Evolutionary conservation across 257 asterid species (phyloP), one percentile per base, ranked within the genome.

Genomic region (Capsicum baccatum): DNA sequence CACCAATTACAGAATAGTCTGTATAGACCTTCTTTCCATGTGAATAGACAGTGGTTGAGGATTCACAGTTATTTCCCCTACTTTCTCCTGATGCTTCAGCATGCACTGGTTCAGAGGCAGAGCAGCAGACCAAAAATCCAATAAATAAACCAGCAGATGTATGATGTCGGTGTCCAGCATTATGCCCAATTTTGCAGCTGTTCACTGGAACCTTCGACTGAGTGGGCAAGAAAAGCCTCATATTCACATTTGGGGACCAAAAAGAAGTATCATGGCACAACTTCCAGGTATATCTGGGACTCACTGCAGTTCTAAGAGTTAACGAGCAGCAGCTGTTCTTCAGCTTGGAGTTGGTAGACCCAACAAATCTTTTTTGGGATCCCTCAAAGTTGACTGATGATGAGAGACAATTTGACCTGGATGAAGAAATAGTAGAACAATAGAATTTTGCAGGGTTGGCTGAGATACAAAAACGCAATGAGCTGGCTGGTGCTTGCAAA

Each of bases 1-100:
- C 44, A 95, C 99, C 95, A 83, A 88, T 92, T 83, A 96, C 94
- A 70, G 94, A 90, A 88, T 92, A 96, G 92, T 93, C 91, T 3
- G 91, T 90, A 84, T 88, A 86, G 78, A 91, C 90, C 87, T 90
- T 91, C 90, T 96, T 96, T 85, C 91, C 92, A 58, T 88, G 92
- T 42, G 97, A 87, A 84, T 12, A 83, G 57, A 82, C 84, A 56
- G 87, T 82, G n/a, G 88, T 55, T 35, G 89, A 86, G 85, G 84
- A 82, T 21, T 82, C 86, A 64, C 83, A 59, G 82, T 68, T 85
- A 44, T 74, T 74, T 84, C 84, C 89, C 78, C 84, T 89, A 62
- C 85, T 88, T 86, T 80, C 88, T 71, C 88, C 88, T 13, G 85
- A 85, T 13, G 92, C 87, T 67, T 94, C 94, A 12, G 98, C 95